Evolutionary conservation across 192 early-diverging fungal species (phyloP).

Genomic region (Coemansia aciculifera): DNA sequence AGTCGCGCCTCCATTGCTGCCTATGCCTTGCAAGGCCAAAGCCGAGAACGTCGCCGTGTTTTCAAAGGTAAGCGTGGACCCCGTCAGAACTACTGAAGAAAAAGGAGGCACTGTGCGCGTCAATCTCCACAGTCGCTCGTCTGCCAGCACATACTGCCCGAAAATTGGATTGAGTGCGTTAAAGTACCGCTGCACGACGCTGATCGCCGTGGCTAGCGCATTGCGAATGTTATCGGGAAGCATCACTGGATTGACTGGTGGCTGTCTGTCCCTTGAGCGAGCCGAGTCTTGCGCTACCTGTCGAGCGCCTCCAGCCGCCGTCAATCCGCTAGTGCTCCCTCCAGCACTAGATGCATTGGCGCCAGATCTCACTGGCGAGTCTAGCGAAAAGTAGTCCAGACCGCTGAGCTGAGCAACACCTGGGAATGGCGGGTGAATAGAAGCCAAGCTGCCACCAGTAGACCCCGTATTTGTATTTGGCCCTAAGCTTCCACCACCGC

Average conservation of each 20-base stretch:
- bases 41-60: constrained; percentile 29
- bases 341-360: background rate
- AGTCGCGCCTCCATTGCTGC: constrained; percentile 6
- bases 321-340: background rate
- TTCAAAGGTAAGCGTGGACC: constrained; percentile 31
- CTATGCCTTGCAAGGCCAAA: background rate
- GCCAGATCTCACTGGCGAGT: background rate
- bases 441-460: background rate
- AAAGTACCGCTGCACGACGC: constrained; percentile 47
- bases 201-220: constrained; percentile 31
- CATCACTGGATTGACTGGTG: constrained; percentile 12
- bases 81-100: constrained; percentile 45
- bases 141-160: constrained; percentile 44
- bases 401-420: constrained; percentile 48
- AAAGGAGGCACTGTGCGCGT: constrained; percentile 40
- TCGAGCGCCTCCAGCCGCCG: background rate
- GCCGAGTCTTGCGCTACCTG: background rate
- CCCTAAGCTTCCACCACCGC: background rate
- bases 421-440: constrained; percentile 38
- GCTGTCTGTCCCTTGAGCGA: constrained; percentile 3
- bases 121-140: constrained; percentile 48
- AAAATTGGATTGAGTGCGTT: constrained; percentile 44
- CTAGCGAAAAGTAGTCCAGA: constrained; percentile 32
- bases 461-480: background rate
- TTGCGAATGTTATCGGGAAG: constrained; percentile 41